Percentiles rank a stretch among this genome's conserved stretches.
phyloP scores from a whole-genome alignment of 2,329 filamentous ascomycete species.

The Alternaria arbusti region DNA sequence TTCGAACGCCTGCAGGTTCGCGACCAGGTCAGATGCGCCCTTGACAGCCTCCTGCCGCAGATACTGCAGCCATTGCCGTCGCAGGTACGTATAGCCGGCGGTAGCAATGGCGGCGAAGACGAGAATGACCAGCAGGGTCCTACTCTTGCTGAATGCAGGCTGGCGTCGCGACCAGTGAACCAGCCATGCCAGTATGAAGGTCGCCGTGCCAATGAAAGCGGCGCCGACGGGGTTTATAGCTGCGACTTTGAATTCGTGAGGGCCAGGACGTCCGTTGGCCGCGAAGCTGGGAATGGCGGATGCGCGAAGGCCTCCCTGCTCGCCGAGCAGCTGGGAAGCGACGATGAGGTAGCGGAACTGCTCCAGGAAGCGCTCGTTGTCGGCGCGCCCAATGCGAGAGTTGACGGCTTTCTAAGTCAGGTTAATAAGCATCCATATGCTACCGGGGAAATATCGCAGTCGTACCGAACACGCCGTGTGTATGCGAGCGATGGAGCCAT shows the following conservation, averaged over 20 bases:
- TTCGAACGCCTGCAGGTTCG: conserved; percentile 81
- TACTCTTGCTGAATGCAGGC: conserved; percentile 62
- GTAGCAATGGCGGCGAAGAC: conserved; percentile 61
- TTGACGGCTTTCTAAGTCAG: conserved; percentile 69
- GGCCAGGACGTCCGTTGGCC: conserved; percentile 26
- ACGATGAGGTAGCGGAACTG: conserved; percentile 93
- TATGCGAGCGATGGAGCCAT: conserved; percentile 47
- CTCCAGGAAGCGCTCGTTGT: conserved; percentile 86
- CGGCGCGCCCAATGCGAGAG: conserved; percentile 73
- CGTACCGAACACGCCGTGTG: conserved; percentile 48
- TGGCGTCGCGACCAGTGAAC: conserved; percentile 72
- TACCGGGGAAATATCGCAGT: not conserved
- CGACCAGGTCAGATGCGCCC: conserved; percentile 71
- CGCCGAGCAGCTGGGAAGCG: conserved; percentile 85
- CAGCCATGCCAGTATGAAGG: conserved; percentile 69
- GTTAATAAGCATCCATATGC: conserved; percentile 15
- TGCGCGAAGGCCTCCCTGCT: conserved; percentile 53
- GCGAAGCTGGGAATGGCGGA: conserved; percentile 37
- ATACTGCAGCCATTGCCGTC: conserved; percentile 81
- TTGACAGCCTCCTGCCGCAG: conserved; percentile 76
- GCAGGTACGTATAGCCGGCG: conserved; percentile 73
- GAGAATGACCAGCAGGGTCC: conserved; percentile 54
- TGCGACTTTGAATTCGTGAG: conserved; percentile 48
- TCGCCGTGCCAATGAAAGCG: conserved; percentile 66
- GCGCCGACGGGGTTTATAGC: conserved; percentile 69